Evolutionary conservation across 495 filamentous ascomycete species (phyloP).

Genomic region (Trichoderma reesei): DNA sequence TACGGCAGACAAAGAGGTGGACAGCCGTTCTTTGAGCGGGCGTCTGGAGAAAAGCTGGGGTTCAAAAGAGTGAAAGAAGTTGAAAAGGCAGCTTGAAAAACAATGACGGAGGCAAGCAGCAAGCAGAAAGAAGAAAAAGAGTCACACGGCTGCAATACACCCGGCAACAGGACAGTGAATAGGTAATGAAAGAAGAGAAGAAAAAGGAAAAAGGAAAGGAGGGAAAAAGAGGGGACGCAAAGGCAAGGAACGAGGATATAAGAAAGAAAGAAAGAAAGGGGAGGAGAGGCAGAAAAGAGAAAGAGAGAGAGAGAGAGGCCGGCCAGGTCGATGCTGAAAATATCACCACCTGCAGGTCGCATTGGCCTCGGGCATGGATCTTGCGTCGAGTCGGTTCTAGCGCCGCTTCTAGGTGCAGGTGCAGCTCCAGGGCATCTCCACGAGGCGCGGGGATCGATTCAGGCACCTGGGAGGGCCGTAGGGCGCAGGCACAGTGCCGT

Average conservation of each 20-base stretch:
- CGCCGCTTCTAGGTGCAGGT: neutral
- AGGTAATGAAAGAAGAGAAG: neutral
- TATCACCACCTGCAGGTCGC: neutral
- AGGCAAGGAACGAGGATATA: neutral
- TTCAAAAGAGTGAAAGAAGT: neutral
- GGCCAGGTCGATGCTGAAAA: neutral
- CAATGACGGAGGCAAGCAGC: neutral
- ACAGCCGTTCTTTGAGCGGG: no score
- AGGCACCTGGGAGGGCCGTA: neutral
- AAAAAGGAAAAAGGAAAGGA: neutral
- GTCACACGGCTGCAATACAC: neutral
- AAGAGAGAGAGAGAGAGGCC: neutral
- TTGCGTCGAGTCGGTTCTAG: neutral
- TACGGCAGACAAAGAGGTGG: neutral
- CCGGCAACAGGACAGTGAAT: neutral
- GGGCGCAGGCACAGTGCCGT: neutral
- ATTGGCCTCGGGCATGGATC: neutral
- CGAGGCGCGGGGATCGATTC: conserved; percentile 4
- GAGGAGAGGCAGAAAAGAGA: neutral
- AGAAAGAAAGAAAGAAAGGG: neutral
- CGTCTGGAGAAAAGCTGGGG: neutral
- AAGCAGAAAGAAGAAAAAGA: neutral
- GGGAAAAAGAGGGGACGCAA: neutral
- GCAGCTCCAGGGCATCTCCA: neutral
- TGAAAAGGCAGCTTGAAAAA: neutral